phyloP scores from a whole-genome alignment of 1,284 basidiomycete species.

The Moniliophthora roreri region DNA sequence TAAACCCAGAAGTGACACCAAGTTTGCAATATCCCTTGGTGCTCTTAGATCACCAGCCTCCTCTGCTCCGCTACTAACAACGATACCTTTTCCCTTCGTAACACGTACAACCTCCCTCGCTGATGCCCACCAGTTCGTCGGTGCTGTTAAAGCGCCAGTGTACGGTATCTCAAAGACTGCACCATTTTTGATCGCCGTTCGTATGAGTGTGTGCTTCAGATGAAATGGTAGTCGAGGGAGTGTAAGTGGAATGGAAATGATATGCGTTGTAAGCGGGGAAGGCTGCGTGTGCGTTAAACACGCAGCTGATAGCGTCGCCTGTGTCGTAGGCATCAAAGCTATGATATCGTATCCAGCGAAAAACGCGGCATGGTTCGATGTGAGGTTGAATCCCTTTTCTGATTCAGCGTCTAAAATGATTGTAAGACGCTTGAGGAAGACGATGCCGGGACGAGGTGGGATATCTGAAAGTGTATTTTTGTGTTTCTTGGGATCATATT shows the following conservation, averaged over 20 bases:
- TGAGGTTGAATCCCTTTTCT: constrained; percentile 76
- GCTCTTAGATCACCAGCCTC: constrained; percentile 61
- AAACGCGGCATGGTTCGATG: constrained; percentile 35
- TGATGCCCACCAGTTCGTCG: constrained; percentile 76
- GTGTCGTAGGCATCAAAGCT: constrained; percentile 70
- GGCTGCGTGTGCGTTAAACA: constrained; percentile 82
- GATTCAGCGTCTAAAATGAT: constrained; percentile 75
- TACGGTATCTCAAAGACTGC: constrained; percentile 84
- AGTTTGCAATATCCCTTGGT: constrained; percentile 69
- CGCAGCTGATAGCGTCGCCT: constrained; percentile 71
- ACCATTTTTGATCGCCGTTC: constrained; percentile 81
- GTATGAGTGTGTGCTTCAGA: constrained; percentile 79
- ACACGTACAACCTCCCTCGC: constrained; percentile 73
- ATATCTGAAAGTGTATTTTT: constrained; percentile 59
- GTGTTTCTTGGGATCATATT: constrained; percentile 68
- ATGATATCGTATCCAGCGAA: constrained; percentile 75
- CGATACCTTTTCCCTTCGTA: constrained; percentile 72
- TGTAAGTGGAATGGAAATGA: constrained; percentile 82
- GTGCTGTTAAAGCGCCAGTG: constrained; percentile 62
- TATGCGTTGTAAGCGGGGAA: constrained; percentile 76
- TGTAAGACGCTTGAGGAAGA: constrained; percentile 68
- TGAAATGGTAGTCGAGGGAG: constrained; percentile 77
- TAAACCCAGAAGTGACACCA: constrained; percentile 70
- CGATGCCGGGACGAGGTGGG: constrained; percentile 53
- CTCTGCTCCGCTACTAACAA: constrained; percentile 65